phyloP scores from a whole-genome alignment of 345 rosid genomes.

The Nephelium lappaceum region DNA sequence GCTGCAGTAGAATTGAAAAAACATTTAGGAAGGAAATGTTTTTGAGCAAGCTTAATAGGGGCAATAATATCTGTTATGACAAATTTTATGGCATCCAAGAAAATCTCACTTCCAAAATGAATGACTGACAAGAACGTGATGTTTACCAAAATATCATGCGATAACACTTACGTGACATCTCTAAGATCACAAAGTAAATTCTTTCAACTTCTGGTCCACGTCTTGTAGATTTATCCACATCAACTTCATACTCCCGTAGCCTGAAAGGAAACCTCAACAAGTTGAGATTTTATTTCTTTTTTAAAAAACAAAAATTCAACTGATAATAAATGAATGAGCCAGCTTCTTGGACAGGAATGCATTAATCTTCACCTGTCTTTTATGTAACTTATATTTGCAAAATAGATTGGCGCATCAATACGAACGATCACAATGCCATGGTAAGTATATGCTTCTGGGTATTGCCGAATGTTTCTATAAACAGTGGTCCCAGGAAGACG shows the following conservation, averaged over 20 bases:
- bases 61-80: background rate
- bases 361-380: constrained; percentile 69
- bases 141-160: background rate
- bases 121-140: background rate
- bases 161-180: constrained; percentile 90
- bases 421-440: constrained; percentile 93
- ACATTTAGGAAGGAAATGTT: background rate
- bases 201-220: constrained; percentile 91
- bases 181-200: constrained; percentile 79
- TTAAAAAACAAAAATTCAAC: background rate
- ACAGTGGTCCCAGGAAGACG: constrained; percentile 99
- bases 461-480: constrained; percentile 85
- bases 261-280: constrained; percentile 38
- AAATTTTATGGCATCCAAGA: background rate
- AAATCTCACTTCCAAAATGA: background rate
- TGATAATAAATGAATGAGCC: constrained; percentile 10
- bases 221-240: constrained; percentile 65
- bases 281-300: constrained; percentile 19
- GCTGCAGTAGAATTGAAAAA: constrained; percentile 46
- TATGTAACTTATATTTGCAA: constrained; percentile 92
- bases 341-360: constrained; percentile 8
- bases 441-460: constrained; percentile 96
- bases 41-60: background rate
- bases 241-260: constrained; percentile 85
- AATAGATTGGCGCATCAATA: constrained; percentile 90